These are phyloP conservation scores for Heterobasidion occidentale DNA, from an alignment of 1,284 basidiomycete species.

Conservation along the genomic window DNA sequence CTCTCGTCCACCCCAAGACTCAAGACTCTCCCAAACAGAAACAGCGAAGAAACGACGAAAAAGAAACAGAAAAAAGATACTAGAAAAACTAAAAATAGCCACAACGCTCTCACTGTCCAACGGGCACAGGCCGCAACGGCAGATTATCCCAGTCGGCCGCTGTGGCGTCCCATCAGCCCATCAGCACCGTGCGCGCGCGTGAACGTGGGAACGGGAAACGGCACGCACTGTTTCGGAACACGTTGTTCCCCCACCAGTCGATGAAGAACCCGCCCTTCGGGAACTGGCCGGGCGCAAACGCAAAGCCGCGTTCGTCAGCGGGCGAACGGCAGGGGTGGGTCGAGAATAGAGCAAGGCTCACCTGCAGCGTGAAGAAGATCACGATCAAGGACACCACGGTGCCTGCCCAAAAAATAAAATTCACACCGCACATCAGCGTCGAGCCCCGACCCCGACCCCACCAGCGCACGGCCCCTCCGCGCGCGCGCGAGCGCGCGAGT, in stretches of 20 bases:
- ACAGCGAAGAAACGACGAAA: too few relatives aligned
- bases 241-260: conserved; percentile 86
- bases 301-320: neutral
- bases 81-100: too few relatives aligned
- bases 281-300: conserved; percentile 31
- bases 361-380: conserved; percentile 79
- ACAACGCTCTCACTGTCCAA: neutral
- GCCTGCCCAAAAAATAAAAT: conserved; percentile 18
- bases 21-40: too few relatives aligned
- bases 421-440: conserved; percentile 24
- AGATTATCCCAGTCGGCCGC: neutral
- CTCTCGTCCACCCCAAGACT: too few relatives aligned
- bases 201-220: too few relatives aligned
- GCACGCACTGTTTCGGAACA: conserved; percentile 44
- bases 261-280: conserved; percentile 60
- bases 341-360: conserved; percentile 16
- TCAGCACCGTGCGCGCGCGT: neutral
- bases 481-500: too few relatives aligned
- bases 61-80: too few relatives aligned
- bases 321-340: neutral
- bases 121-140: neutral
- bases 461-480: neutral
- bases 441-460: neutral
- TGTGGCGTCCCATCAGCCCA: neutral
- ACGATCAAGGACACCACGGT: conserved; percentile 70